These are phyloP conservation scores for Trypanosoma boissoni DNA, from an alignment of 208 protist genomes.

Conservation along the genomic window DNA sequence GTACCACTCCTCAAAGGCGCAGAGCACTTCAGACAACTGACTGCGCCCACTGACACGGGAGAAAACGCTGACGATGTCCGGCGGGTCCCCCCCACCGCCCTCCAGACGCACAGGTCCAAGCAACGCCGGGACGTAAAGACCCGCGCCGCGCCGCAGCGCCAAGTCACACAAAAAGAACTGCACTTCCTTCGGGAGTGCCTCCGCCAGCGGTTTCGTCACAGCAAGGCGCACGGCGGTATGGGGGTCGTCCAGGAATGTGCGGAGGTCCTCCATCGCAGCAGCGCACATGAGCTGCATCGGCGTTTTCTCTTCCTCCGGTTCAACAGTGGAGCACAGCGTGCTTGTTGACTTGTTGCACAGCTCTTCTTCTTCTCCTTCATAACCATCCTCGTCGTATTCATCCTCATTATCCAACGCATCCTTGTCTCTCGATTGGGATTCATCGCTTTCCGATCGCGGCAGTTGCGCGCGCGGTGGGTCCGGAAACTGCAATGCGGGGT, in stretches of 20 bases:
- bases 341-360: not conserved
- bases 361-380: constrained; percentile 1
- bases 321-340: constrained; percentile 15
- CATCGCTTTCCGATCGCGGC: not conserved
- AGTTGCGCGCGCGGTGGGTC: not conserved
- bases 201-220: constrained; percentile 20
- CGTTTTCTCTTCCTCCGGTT: constrained; percentile 15
- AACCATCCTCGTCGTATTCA: not conserved
- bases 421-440: not conserved
- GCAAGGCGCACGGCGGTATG: constrained; percentile 26
- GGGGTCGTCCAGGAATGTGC: constrained; percentile 19
- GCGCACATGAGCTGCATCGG: not conserved
- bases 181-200: constrained; percentile 37
- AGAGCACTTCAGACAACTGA: constrained; percentile 45
- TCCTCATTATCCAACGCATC: not conserved
- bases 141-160: constrained; percentile 21
- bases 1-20: constrained; percentile 80
- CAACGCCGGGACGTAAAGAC: constrained; percentile 43
- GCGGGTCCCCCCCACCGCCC: constrained; percentile 10
- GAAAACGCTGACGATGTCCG: constrained; percentile 45
- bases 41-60: constrained; percentile 30
- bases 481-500: not conserved
- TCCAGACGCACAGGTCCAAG: constrained; percentile 3
- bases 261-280: constrained; percentile 24
- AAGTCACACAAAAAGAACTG: constrained; percentile 43